Evolutionary conservation across 2,329 filamentous ascomycete genomes (phyloP), one percentile per base, ranked within the genome.

Genomic region (Fusarium newnesense): DNA sequence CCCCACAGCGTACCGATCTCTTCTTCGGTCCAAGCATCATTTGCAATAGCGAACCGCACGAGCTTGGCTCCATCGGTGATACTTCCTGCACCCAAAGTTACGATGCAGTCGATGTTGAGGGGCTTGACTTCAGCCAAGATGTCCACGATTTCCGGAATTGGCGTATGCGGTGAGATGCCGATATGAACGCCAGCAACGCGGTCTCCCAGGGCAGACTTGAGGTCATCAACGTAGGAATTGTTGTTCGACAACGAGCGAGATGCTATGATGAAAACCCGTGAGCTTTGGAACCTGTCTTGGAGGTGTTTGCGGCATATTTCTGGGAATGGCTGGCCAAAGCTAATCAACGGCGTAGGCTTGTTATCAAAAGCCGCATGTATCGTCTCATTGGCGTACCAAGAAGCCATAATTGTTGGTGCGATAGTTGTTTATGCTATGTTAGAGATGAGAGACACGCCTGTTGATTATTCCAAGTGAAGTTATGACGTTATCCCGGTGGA

Each of bases 151-250:
- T 70, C 67, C 6, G 21, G 37, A 1, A 69, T 58, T 16, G 64
- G 67, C 6, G 67, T 64, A 43, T 70, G 64, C 4, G 67, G 67
- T 7, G 54, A 67, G 5, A 70, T 69, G 13, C 67, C 64, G 10
- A 64, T 59, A 11, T 28, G 67, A 9, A 58, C 26, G 6, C 59
- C 59, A 7, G 11, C 59, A 7, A 70, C 42, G 1, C 42, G 42
- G 2, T 42, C 28, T 4, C 46, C 28, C 3, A 70, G 42, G 2
- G 37, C 42, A 4, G 47, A 52, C 11, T 60, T 69, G 11, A 70
- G 30, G 9, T 39, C 47, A 6, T 56, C 19, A 12, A 70, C 46
- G 28, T 39, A 46, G 0, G 52, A 18, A 11, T 54, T 65, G 9
- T 70, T 52, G 2, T 56, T 28, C 2, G 54, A 53, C 2, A 70